Percentiles rank a stretch among this genome's conserved stretches.
Evolutionary conservation across 2,329 filamentous ascomycete genomes (phyloP).

Genomic region (Cryphonectria parasitica): DNA sequence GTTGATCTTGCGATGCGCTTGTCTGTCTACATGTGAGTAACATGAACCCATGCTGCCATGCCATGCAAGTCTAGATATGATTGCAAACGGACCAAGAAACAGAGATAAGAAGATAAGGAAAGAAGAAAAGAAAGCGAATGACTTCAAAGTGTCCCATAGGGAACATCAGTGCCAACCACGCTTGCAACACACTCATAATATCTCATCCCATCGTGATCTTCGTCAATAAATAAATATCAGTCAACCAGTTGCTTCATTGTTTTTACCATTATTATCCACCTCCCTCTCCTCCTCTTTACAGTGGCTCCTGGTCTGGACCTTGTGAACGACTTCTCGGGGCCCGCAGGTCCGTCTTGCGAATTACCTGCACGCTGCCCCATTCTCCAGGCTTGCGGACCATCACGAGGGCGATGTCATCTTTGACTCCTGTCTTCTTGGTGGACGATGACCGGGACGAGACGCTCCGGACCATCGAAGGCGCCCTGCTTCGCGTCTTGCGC

Average conservation of each 20-base stretch:
- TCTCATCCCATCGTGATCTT: background rate
- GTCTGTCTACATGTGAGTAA: slow-evolving; percentile 14
- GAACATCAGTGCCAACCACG: background rate
- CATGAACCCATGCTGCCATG: background rate
- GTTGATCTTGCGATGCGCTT: slow-evolving; percentile 23
- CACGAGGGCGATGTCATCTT: slow-evolving; percentile 29
- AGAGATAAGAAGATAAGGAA: too few relatives aligned
- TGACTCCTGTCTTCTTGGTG: slow-evolving; percentile 15
- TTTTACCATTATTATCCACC: background rate
- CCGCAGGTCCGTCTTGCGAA: slow-evolving; percentile 27
- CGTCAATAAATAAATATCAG: slow-evolving; percentile 11
- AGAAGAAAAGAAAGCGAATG: background rate
- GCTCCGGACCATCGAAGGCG: slow-evolving; percentile 28
- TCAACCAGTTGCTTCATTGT: slow-evolving; percentile 8
- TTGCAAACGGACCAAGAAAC: background rate
- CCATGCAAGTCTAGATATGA: background rate
- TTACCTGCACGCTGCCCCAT: slow-evolving; percentile 22
- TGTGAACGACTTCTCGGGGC: slow-evolving; percentile 23
- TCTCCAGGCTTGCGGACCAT: slow-evolving; percentile 27
- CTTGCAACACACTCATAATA: background rate
- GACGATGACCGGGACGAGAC: slow-evolving; percentile 27
- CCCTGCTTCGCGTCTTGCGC: slow-evolving; percentile 24
- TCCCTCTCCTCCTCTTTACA: background rate
- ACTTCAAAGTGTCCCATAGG: background rate
- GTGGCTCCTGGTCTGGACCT: slow-evolving; percentile 25